Evolutionary conservation across 2,329 filamentous ascomycete species (phyloP).

Genomic region (Colletotrichum kahawae): DNA sequence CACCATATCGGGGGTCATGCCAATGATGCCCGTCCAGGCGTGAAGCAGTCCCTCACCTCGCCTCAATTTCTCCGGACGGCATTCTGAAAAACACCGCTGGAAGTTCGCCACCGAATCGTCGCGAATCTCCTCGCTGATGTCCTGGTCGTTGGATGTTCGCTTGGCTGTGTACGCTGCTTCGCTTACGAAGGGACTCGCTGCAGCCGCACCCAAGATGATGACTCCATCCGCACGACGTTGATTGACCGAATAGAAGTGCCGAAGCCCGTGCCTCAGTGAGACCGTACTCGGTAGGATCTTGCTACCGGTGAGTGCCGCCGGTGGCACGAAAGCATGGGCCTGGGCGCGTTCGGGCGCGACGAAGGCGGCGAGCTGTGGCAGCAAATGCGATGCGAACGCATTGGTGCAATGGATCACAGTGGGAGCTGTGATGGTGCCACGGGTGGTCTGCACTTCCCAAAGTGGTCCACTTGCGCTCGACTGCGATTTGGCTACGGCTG

Average conservation of each 20-base stretch:
- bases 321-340: conserved; percentile 33
- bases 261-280: conserved; percentile 48
- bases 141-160: not conserved
- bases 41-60: conserved; percentile 48
- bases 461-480: not conserved
- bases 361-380: not conserved
- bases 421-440: not conserved
- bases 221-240: conserved; percentile 38
- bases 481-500: not conserved
- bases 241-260: conserved; percentile 55
- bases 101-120: conserved; percentile 1
- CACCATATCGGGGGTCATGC: conserved; percentile 50
- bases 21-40: conserved; percentile 52
- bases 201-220: not conserved
- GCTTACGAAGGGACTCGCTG: not conserved
- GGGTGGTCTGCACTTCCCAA: not conserved
- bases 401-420: conserved; percentile 1
- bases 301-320: conserved; percentile 35
- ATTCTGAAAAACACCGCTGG: not conserved
- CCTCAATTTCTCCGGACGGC: not conserved
- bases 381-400: not conserved
- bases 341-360: not conserved
- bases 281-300: conserved; percentile 42
- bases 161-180: not conserved
- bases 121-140: not conserved